Evolutionary conservation across 2,329 filamentous ascomycete genomes (phyloP), one percentile per base, ranked within the genome.

Genomic region (Leptodontidium sp.): DNA sequence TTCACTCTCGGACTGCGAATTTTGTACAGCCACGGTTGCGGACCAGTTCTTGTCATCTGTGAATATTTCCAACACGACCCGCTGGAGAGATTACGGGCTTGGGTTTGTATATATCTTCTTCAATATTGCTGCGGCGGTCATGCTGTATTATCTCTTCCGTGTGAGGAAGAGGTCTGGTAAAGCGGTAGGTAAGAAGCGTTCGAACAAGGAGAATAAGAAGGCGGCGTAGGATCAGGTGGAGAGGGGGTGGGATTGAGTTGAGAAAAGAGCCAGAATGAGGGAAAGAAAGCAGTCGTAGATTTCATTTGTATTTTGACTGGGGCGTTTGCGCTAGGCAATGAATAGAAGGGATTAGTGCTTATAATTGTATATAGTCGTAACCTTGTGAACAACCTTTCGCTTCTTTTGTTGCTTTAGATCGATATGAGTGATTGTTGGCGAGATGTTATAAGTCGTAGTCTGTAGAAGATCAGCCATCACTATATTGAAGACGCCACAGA

Each of bases 1-100:
- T 26, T 70, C 71, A 17, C 68, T 47, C 11, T 26, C 45, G n/a
- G 21, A 70, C 53, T 92, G 90, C 79, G 71, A 82, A 4, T 91
- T 81, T 77, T 89, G 87, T 79, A 71, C 81, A 0, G 77, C 87
- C n/a, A 74, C 76, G 7, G 77, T 84, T 32, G 88, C 86, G 2
- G 86, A 90, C 73, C 70, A 76, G 6, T 88, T 83, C 77, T 78
- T 89, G 29, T 75, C 82, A 0, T 68, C 72, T 0, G 84, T 87
- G 59, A 80, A 82, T 63, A 84, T 86, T 69, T 75, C 83, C 68
- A 92, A 89, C 76, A 77, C 71, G 45, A 81, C 91, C 35, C 81
- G 88, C 40, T 93, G 90, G 89, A 84, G 89, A 66, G 90, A 93
- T 77, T 90, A 90, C 76, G 90, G 88, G 3, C 78, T 91, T 32